Percentiles rank a stretch among this genome's conserved stretches.
These are phyloP conservation scores for Cercospora canescens DNA, from an alignment of 2,329 filamentous ascomycete genomes.

Conservation along the genomic window DNA sequence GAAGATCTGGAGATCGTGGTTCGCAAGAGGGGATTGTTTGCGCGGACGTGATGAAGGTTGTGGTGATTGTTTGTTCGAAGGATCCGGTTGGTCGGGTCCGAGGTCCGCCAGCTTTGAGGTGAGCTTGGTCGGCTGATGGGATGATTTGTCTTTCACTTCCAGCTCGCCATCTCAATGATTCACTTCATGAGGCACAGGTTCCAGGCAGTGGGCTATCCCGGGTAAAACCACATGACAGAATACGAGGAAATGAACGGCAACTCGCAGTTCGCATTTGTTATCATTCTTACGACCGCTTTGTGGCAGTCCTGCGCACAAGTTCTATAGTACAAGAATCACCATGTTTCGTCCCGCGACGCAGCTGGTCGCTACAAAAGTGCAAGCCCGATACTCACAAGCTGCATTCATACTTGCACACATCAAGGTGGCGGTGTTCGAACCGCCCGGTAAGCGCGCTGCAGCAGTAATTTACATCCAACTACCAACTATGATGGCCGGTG, in stretches of 20 bases:
- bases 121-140: background rate
- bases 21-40: background rate
- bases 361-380: background rate
- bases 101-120: background rate
- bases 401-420: background rate
- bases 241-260: background rate
- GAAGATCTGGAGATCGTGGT: background rate
- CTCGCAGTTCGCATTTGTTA: background rate
- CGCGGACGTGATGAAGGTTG: background rate
- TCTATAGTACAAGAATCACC: background rate
- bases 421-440: background rate
- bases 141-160: background rate
- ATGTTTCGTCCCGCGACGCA: background rate
- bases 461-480: background rate
- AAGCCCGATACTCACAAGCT: background rate
- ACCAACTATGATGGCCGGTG: background rate
- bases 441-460: background rate
- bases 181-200: background rate
- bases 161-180: background rate
- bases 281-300: background rate
- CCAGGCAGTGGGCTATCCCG: background rate
- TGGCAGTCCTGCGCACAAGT: background rate
- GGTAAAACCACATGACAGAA: background rate
- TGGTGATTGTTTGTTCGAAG: background rate
- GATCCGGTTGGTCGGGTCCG: background rate